Conservation (phyloP, 208 protist genomes). For the Herpetomonas samuelpessoai region DNA sequence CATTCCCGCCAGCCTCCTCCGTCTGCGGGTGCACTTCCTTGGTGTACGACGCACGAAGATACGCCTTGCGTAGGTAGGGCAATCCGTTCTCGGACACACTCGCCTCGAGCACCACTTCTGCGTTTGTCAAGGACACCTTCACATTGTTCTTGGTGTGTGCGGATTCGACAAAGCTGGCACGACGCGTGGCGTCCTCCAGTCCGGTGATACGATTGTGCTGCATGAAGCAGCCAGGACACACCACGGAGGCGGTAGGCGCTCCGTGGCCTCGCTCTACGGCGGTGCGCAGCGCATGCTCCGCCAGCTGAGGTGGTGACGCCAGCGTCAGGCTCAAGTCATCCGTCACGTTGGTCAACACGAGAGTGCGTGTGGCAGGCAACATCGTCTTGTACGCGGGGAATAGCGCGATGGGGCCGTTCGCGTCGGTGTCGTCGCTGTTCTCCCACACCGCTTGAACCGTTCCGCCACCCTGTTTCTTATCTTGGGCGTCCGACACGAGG, state of each 20-base stretch:
- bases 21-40: background rate
- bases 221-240: slow-evolving; percentile 31
- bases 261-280: background rate
- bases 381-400: slow-evolving; percentile 8
- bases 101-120: slow-evolving; percentile 59
- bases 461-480: background rate
- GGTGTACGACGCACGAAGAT: slow-evolving; percentile 33
- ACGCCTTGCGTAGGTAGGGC: slow-evolving; percentile 43
- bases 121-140: slow-evolving; percentile 13
- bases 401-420: background rate
- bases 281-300: background rate
- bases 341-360: slow-evolving; percentile 2
- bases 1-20: background rate
- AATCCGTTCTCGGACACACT: slow-evolving; percentile 58
- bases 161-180: slow-evolving; percentile 4
- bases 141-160: slow-evolving; percentile 5
- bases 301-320: slow-evolving; percentile 1
- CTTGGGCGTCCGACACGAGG: slow-evolving; percentile 6
- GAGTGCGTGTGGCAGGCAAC: slow-evolving; percentile 13
- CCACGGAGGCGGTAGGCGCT: background rate
- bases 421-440: background rate
- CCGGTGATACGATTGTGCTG: slow-evolving; percentile 8
- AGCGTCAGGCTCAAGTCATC: slow-evolving; percentile 9
- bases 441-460: too few relatives aligned
- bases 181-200: background rate